phyloP scores from a whole-genome alignment of 2,329 filamentous ascomycete species.

The Ceratocystis colombiana region DNA sequence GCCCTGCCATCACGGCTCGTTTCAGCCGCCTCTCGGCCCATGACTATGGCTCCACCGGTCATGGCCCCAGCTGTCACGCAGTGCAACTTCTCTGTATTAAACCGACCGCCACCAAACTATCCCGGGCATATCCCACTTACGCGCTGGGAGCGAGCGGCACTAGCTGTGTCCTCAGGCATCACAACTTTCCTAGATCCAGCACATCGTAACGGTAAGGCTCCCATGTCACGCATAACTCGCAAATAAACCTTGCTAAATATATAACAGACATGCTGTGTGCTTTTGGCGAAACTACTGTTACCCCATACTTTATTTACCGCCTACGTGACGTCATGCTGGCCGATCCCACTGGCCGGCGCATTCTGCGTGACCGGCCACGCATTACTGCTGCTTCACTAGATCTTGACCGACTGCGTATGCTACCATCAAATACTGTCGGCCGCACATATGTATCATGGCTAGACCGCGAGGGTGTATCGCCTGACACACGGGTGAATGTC shows the following conservation, averaged over 20 bases:
- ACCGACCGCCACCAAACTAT: conserved; percentile 78
- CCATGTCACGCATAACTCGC: no score
- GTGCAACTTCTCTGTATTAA: conserved; percentile 64
- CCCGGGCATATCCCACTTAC: conserved; percentile 87
- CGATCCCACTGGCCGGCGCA: conserved; percentile 72
- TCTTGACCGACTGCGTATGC: conserved; percentile 57
- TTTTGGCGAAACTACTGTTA: conserved; percentile 87
- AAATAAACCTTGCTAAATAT: no score
- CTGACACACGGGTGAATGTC: conserved; percentile 73
- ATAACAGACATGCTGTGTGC: conserved; percentile 75
- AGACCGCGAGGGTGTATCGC: conserved; percentile 85
- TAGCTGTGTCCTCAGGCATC: conserved; percentile 56
- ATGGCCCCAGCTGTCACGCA: not conserved
- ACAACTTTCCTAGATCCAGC: conserved; percentile 58
- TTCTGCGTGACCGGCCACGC: conserved; percentile 79
- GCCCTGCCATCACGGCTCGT: not conserved
- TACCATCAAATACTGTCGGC: conserved; percentile 67
- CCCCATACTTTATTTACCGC: conserved; percentile 87
- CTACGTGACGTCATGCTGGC: conserved; percentile 87
- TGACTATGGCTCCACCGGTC: not conserved
- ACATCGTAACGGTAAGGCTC: conserved; percentile 58
- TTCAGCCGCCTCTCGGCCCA: not conserved
- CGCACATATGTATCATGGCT: conserved; percentile 79
- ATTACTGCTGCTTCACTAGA: conserved; percentile 66
- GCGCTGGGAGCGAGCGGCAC: conserved; percentile 58